Evolutionary conservation across 441 rosid genomes (phyloP).

Genomic region (Theobroma grandiflorum): DNA sequence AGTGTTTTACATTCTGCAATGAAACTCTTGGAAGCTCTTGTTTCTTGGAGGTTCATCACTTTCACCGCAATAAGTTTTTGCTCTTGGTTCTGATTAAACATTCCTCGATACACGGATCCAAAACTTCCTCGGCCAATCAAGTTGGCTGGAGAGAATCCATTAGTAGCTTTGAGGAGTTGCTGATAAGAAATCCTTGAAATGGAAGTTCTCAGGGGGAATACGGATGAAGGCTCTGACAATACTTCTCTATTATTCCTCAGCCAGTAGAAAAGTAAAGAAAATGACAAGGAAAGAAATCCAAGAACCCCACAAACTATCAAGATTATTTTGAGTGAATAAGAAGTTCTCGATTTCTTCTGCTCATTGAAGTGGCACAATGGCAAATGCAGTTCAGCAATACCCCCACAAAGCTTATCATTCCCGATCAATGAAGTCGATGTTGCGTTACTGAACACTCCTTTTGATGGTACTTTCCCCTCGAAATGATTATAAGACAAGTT

Average conservation of each 20-base stretch:
- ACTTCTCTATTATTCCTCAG: neutral
- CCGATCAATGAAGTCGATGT: neutral
- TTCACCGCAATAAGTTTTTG: neutral
- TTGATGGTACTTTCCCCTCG: neutral
- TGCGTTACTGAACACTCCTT: conserved; percentile 6
- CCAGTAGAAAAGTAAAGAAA: neutral
- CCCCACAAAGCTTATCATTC: conserved; percentile 22
- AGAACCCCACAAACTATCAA: neutral
- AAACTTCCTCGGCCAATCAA: conserved; percentile 28
- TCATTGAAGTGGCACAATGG: neutral
- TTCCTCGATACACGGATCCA: conserved; percentile 14
- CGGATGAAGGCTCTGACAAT: neutral
- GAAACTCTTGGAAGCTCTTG: conserved; percentile 31
- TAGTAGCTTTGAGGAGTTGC: neutral
- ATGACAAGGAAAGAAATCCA: neutral
- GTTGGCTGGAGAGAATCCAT: conserved; percentile 12
- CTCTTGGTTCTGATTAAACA: neutral
- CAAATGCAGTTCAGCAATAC: conserved; percentile 7
- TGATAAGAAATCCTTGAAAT: neutral
- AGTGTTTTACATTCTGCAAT: conserved; percentile 26
- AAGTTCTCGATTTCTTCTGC: neutral
- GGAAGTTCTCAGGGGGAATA: neutral
- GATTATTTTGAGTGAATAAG: neutral
- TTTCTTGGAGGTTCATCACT: neutral
- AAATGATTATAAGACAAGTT: conserved; percentile 10